phyloP scores from a whole-genome alignment of 208 protist genomes.

The Trypanosoma melophagium region DNA sequence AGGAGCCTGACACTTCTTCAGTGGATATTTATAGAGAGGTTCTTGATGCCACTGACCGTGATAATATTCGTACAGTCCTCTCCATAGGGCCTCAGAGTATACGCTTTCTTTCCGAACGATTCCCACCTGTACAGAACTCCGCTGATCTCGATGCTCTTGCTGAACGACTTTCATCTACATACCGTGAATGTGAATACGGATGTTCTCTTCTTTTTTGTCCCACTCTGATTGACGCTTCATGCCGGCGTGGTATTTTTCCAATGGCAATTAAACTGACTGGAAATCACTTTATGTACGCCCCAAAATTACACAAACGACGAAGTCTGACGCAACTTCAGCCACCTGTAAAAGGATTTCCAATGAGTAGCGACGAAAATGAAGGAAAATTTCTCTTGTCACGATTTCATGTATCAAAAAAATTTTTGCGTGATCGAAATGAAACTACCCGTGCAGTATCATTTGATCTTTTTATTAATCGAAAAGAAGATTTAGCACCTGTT shows the following conservation, averaged over 20 bases:
- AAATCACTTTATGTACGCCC: conserved; percentile 52
- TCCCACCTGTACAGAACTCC: conserved; percentile 33
- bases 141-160: conserved; percentile 47
- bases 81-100: conserved; percentile 25
- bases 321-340: conserved; percentile 29
- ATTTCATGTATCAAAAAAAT: conserved; percentile 56
- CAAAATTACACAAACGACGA: conserved; percentile 68
- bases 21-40: conserved; percentile 44
- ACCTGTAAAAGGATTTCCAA: conserved; percentile 37
- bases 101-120: conserved; percentile 32
- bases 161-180: conserved; percentile 24
- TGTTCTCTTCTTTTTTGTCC: conserved; percentile 73
- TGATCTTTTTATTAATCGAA: conserved; percentile 72
- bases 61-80: conserved; percentile 36
- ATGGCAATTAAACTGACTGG: conserved; percentile 33
- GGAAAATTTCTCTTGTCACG: conserved; percentile 24
- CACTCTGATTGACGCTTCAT: conserved; percentile 64
- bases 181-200: conserved; percentile 45
- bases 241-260: conserved; percentile 76
- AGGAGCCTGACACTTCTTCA: neutral
- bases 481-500: conserved; percentile 58
- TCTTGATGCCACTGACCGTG: conserved; percentile 6
- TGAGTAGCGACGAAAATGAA: conserved; percentile 27
- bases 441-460: conserved; percentile 29
- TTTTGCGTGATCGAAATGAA: conserved; percentile 34